Evolutionary conservation across 768 basidiomycete genomes (phyloP), one percentile per base, ranked within the genome.

Genomic region (Pleurotus tuber-regium): DNA sequence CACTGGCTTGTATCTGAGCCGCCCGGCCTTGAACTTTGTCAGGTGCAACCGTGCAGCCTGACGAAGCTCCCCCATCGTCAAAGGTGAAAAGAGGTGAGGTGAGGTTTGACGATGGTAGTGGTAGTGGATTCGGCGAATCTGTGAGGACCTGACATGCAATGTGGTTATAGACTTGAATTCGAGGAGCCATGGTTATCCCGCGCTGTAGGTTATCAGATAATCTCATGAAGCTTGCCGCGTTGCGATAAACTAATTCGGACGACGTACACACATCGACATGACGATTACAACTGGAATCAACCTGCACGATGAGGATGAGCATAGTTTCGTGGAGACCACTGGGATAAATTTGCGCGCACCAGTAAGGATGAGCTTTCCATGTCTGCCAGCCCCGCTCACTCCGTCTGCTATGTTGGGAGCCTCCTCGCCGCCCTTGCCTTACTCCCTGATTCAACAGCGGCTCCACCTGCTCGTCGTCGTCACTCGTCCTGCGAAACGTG

Each of bases 151-250:
- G 75, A 66, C 89, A 91, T 3, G 89, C 83, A 46, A 92, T 79
- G 43, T 84, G 80, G 38, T 83, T 89, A 72, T 84, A 90, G 24
- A 92, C 85, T 64, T 89, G 84, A 40, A 92, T 85, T 51, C 88
- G 80, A 9, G 88, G 84, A 30, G 87, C 83, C 65, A 87, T 73
- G 1, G 88, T 90, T 69, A 91, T 83, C 28, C 89, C 88, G 21
- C 89, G 85, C 89, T 91, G 55, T 5, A 44, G 16, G 43, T 48
- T 48, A 48, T 48, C 46, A 48, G 46, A 48, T 48, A 48, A 48
- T 48, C 46, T 48, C 46, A 48, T 28, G 5, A 36, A 25, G 30
- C 23, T 56, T 19, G 57, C 54, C 56, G 47, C 53, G 44, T 52
- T 19, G 19, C 51, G 21, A 50, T 30, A 11, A 11, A 9, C n/a